These are phyloP conservation scores for Viola odorata DNA, from an alignment of 345 rosid genomes.

Conservation along the genomic window DNA sequence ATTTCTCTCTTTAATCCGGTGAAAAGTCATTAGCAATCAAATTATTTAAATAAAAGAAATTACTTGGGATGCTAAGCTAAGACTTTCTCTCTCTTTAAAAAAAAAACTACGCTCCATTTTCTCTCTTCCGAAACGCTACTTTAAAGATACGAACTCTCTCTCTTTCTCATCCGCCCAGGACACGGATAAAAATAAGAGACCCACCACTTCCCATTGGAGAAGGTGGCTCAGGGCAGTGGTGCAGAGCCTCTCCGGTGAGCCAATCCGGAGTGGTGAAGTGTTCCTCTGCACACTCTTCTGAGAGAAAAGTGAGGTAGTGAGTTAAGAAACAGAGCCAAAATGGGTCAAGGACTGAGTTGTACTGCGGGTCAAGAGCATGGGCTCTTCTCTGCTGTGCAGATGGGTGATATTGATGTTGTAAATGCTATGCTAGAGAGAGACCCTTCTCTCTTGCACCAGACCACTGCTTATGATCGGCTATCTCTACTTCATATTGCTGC, in stretches of 20 bases:
- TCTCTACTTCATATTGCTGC: slow-evolving; percentile 90
- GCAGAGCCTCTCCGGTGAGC: slow-evolving; percentile 14
- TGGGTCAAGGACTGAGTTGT: slow-evolving; percentile 98
- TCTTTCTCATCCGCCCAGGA: too few species aligned
- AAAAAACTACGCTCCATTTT: not conserved
- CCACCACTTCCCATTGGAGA: slow-evolving; percentile 21
- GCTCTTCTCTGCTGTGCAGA: slow-evolving; percentile 67
- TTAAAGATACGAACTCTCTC: slow-evolving; percentile 7
- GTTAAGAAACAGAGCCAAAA: slow-evolving; percentile 16
- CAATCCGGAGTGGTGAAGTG: slow-evolving; percentile 10
- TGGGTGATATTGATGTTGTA: slow-evolving; percentile 53
- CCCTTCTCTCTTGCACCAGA: slow-evolving; percentile 46
- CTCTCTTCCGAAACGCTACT: slow-evolving; percentile 2
- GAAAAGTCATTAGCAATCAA: too few species aligned
- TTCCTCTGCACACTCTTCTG: not conserved
- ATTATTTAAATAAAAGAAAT: not conserved
- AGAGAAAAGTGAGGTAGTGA: not conserved
- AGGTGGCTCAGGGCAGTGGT: slow-evolving; percentile 16
- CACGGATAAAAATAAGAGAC: not conserved
- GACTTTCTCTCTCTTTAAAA: slow-evolving; percentile 8
- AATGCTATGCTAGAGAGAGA: slow-evolving; percentile 45
- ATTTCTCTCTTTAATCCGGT: too few species aligned
- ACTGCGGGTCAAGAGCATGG: slow-evolving; percentile 58
- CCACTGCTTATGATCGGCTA: slow-evolving; percentile 74
- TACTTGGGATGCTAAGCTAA: not conserved